Evolutionary conservation across 1,284 basidiomycete species (phyloP), one percentile per base, ranked within the genome.

Genomic region (Vanrija sp.): DNA sequence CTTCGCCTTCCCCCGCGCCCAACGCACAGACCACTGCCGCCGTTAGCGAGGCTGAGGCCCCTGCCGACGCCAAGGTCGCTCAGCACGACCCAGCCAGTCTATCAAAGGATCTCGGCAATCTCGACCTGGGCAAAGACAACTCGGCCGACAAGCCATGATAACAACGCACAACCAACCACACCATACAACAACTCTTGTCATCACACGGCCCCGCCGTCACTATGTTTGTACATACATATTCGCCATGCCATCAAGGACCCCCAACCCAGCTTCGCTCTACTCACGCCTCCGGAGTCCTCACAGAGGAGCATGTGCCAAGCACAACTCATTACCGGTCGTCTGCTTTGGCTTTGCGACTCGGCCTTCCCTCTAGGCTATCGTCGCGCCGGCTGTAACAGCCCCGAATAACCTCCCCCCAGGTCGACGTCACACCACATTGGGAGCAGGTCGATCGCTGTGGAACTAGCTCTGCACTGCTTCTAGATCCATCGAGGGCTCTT

Each of bases 381-480:
- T 31, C 31, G 9, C 31, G 31, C 12, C 31, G 31, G 12, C 31
- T 31, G 31, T 85, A 88, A 57, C 80, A 83, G 0, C 84, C 85
- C 12, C 84, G 80, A n/a, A 90, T 77, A 23, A 89, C 68, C 60
- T 89, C 84, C 8, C 86, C 86, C 88, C 87, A 91, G 2, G 86
- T 77, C 0, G 80, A 75, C 81, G 80, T 31, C 83, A 79, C 0
- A 87, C 87, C 47, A 22, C 47, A 48, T 25, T 48, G 37, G 23
- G 35, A n/a, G 16, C 47, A 48, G 10, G n/a, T 37, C 14, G 22
- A 19, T n/a, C 24, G 38, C 23, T 27, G 12, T 3, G 39, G 37
- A 10, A 19, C 24, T 16, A 18, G 15, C 35, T 19, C 35, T 20
- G 18, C 19, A 12, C 15, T 5, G 12, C 31, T 9, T 8, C 7